Base-by-base conservation (phyloP, 2,329 filamentous ascomycete species). In the Daldinia sp. region DNA sequence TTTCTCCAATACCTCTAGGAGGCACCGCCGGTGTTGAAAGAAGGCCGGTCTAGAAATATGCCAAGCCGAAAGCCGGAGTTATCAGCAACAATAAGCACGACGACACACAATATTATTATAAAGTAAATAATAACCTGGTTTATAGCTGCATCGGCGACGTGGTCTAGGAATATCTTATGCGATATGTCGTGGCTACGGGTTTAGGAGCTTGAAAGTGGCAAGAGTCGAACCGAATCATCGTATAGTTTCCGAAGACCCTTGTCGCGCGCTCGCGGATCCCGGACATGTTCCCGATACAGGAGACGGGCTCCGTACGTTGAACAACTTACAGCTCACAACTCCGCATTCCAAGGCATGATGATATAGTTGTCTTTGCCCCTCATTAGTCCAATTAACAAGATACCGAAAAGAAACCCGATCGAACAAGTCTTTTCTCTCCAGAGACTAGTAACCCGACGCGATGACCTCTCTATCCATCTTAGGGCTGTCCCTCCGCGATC, bases 401-500 rank as follows among this genome's bases (percentile, higher is more conserved):
- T 35, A 37, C 15, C n/a, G 4, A 25, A 35, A 13, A 25, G 30
- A 13, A n/a, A 47, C 43, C 15, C 15, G 50, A 41, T 45, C 35
- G 5, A 58, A 53, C 19, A 9, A n/a, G n/a, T 21, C 25, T 34
- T 27, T 10, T 41, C 29, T 21, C 17, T 21, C 17, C n/a, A n/a
- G n/a, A 25, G n/a, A 25, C 39, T 8, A 25, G 27, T n/a, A n/a
- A n/a, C n/a, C n/a, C 21, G 21, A 27, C 39, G 13, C 13, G 21
- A 45, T 27, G 39, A 13, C 39, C 21, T 41, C 21, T n/a, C 32
- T 43, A 39, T 29, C 34, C 35, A 27, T 19, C 48, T 30, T 37
- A 41, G 43, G 34, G 30, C 29, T 51, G 34, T 25, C 54, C 60
- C 64, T 64, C 58, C 58, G 58, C 48, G 64, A 62, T 54, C 41